A percentile compares a stretch with the other conserved stretches of the same genome.
These are phyloP conservation scores for Gracilaria domingensis DNA, from an alignment of 23 red algal species.

Conservation along the genomic window DNA sequence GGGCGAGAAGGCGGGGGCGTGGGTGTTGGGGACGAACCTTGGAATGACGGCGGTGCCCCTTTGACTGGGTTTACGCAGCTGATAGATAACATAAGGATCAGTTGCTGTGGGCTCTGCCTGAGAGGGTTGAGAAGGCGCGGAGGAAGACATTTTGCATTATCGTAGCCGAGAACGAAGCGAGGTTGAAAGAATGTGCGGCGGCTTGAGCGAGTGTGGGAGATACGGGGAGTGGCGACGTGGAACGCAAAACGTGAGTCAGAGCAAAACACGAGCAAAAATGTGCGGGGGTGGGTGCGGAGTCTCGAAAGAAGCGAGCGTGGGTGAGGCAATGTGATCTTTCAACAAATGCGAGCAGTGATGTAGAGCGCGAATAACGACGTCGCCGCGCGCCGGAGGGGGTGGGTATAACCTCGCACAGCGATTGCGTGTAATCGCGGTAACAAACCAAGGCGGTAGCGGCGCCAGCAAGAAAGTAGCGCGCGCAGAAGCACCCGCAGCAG, in stretches of 20 bases:
- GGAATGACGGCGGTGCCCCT: constrained; percentile 66
- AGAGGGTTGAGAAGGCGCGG: constrained; percentile 8
- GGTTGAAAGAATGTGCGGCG: not conserved
- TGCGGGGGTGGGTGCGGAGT: not conserved
- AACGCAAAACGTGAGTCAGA: not conserved
- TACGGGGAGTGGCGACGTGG: not conserved
- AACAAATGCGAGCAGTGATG: not conserved
- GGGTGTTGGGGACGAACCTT: constrained; percentile 48
- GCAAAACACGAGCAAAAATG: not conserved
- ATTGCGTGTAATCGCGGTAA: not conserved
- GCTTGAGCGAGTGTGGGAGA: not conserved
- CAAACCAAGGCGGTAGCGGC: too few species aligned
- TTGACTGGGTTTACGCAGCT: constrained; percentile 68
- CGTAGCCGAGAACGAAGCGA: not conserved
- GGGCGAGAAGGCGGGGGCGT: constrained; percentile 59
- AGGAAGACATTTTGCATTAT: not conserved
- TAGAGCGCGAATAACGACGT: not conserved
- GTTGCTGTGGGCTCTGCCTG: constrained; percentile 24
- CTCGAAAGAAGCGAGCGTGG: not conserved
- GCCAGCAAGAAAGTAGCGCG: too few species aligned
- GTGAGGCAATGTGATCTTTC: not conserved
- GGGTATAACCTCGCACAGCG: not conserved
- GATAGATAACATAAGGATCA: constrained; percentile 71
- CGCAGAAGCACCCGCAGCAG: too few species aligned
- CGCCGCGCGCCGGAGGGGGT: not conserved